Evolutionary conservation across 805 yeast species (phyloP).

Genomic region (Candida taoyuanica): DNA sequence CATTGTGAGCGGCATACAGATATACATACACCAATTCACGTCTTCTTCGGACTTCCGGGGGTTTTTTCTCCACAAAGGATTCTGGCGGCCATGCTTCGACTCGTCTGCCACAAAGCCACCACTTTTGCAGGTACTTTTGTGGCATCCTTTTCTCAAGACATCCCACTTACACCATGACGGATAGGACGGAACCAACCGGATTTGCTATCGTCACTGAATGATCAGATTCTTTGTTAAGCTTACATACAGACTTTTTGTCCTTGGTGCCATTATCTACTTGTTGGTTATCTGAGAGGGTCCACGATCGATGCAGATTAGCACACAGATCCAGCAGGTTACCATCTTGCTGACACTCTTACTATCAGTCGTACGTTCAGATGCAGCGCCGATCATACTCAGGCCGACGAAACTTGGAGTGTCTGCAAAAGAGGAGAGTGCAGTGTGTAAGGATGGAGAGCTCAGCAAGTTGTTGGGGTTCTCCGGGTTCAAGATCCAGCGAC

Average conservation of each 20-base stretch:
- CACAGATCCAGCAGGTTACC: background rate
- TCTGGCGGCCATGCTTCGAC: no score
- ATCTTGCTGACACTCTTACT: background rate
- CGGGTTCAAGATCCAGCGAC: slow-evolving; percentile 52
- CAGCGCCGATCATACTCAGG: background rate
- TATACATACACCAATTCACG: no score
- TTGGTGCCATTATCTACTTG: slow-evolving; percentile 4
- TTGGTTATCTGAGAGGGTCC: slow-evolving; percentile 3
- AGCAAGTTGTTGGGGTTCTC: slow-evolving; percentile 33
- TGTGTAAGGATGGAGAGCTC: slow-evolving; percentile 3
- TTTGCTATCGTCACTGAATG: slow-evolving; percentile 2
- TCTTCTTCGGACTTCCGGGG: no score
- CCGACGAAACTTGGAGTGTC: background rate
- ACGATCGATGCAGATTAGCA: background rate
- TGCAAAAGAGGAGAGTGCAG: background rate
- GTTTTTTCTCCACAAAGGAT: no score
- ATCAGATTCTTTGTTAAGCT: slow-evolving; percentile 11
- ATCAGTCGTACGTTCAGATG: background rate
- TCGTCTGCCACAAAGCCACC: no score
- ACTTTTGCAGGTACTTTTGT: no score
- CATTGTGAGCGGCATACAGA: background rate
- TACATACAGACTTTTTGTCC: slow-evolving; percentile 6
- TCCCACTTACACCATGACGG: no score
- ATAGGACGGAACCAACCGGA: background rate
- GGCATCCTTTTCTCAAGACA: background rate